Percentiles rank a stretch among this genome's conserved stretches.
These are phyloP conservation scores for Debaryomyces psychrophilus DNA, from an alignment of 1,139 yeast species.

Conservation along the genomic window DNA sequence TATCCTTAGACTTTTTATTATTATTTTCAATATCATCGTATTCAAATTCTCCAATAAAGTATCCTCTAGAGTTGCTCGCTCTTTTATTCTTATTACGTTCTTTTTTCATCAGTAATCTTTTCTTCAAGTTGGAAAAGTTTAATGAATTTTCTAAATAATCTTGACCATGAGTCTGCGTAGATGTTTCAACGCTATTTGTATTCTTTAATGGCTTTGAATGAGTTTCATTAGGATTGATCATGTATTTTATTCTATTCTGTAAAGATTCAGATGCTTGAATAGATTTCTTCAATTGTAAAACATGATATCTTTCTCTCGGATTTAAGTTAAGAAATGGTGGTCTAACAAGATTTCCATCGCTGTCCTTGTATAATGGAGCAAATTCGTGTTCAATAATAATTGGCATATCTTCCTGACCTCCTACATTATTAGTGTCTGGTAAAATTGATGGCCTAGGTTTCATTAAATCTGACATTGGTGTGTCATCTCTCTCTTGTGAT, in stretches of 20 bases:
- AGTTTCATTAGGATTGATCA: conserved; percentile 48
- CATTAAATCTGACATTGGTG: conserved; percentile 25
- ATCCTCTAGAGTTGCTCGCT: conserved; percentile 26
- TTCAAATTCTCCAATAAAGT: conserved; percentile 39
- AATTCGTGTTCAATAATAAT: conserved; percentile 30
- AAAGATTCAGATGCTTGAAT: conserved; percentile 40
- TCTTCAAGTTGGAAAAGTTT: conserved; percentile 24
- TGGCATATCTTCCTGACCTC: conserved; percentile 4
- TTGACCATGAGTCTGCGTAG: conserved; percentile 47
- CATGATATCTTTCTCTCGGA: conserved; percentile 48
- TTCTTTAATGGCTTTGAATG: conserved; percentile 20
- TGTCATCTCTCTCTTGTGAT: conserved; percentile 15
- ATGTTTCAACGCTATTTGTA: conserved; percentile 37
- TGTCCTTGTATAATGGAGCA: conserved; percentile 40
- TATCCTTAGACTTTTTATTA: conserved; percentile 17
- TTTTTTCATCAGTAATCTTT: conserved; percentile 17
- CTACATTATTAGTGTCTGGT: conserved; percentile 5
- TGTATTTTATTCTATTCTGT: conserved; percentile 39
- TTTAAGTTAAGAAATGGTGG: conserved; percentile 53
- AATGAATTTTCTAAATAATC: conserved; percentile 32
- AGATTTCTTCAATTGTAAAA: conserved; percentile 43
- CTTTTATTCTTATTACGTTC: conserved; percentile 19
- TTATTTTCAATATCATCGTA: conserved; percentile 34
- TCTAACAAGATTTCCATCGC: conserved; percentile 42
- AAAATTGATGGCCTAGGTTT: conserved; percentile 8